Conservation (phyloP, 2,329 filamentous ascomycete genomes). For the Tricladium varicosporioides region DNA sequence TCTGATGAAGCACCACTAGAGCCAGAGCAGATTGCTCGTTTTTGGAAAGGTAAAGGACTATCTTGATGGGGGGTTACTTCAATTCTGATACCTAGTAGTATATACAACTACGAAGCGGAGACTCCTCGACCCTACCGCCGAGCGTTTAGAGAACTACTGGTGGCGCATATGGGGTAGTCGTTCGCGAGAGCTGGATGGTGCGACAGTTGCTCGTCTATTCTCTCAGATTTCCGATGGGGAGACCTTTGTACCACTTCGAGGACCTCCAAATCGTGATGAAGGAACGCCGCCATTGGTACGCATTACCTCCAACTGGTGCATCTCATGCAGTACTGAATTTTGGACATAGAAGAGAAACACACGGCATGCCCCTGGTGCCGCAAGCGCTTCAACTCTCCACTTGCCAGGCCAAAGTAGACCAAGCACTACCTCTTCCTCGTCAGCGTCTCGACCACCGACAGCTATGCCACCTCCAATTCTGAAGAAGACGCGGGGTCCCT, state of each 20-base stretch:
- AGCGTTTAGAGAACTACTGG: constrained; percentile 63
- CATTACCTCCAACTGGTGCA: constrained; percentile 9
- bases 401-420: constrained; percentile 15
- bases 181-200: constrained; percentile 47
- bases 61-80: constrained; percentile 6
- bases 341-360: constrained; percentile 22
- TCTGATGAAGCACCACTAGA: constrained; percentile 39
- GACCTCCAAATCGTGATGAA: constrained; percentile 53
- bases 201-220: constrained; percentile 53
- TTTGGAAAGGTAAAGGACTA: constrained; percentile 51
- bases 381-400: constrained; percentile 24
- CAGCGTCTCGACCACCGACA: constrained; percentile 38
- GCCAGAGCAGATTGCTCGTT: constrained; percentile 47
- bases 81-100: constrained; percentile 40
- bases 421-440: constrained; percentile 22
- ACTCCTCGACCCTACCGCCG: constrained; percentile 60
- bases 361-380: constrained; percentile 20
- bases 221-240: constrained; percentile 57
- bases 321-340: constrained; percentile 24
- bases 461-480: constrained; percentile 52
- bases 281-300: constrained; percentile 44
- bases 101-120: constrained; percentile 60
- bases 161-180: constrained; percentile 62
- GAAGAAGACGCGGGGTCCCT: constrained; percentile 56
- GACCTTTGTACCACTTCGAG: constrained; percentile 54